Conservation (phyloP, 805 yeast genomes). For the Spathaspora gorwiae region DNA sequence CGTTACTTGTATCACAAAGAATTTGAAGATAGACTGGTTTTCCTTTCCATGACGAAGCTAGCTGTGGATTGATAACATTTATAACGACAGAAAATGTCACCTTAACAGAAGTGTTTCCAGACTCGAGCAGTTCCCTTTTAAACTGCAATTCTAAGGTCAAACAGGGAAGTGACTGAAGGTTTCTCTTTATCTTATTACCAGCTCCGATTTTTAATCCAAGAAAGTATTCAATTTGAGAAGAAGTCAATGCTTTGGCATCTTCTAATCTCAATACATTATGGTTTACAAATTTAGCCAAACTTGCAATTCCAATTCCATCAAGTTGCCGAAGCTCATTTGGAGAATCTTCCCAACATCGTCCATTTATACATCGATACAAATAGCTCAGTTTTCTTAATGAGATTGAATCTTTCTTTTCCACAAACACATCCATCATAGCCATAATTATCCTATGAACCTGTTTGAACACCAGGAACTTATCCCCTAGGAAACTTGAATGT, state of each 20-base stretch:
- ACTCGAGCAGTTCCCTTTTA: background rate
- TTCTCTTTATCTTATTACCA: conserved; percentile 33
- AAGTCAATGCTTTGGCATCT: conserved; percentile 23
- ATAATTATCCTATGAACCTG: conserved; percentile 39
- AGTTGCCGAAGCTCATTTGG: conserved; percentile 44
- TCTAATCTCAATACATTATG: conserved; percentile 29
- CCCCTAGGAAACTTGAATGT: conserved; percentile 38
- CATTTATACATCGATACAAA: conserved; percentile 36
- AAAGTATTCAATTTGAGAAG: conserved; percentile 36
- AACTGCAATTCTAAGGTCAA: conserved; percentile 10
- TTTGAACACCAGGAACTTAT: conserved; percentile 39
- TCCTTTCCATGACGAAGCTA: conserved; percentile 26
- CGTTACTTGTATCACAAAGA: conserved; percentile 22
- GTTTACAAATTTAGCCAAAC: conserved; percentile 33
- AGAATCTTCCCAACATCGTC: conserved; percentile 49
- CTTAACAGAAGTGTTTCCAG: background rate
- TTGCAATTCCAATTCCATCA: conserved; percentile 41
- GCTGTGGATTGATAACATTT: conserved; percentile 4
- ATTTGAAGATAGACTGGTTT: conserved; percentile 26
- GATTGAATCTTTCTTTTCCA: conserved; percentile 36
- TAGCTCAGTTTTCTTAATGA: conserved; percentile 37
- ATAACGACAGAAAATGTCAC: conserved; percentile 1
- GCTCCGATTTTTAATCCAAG: conserved; percentile 38
- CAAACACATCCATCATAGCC: conserved; percentile 42
- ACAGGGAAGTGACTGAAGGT: conserved; percentile 32